Base-by-base conservation (phyloP, 2,329 filamentous ascomycete species). In the Fusarium piperis region DNA sequence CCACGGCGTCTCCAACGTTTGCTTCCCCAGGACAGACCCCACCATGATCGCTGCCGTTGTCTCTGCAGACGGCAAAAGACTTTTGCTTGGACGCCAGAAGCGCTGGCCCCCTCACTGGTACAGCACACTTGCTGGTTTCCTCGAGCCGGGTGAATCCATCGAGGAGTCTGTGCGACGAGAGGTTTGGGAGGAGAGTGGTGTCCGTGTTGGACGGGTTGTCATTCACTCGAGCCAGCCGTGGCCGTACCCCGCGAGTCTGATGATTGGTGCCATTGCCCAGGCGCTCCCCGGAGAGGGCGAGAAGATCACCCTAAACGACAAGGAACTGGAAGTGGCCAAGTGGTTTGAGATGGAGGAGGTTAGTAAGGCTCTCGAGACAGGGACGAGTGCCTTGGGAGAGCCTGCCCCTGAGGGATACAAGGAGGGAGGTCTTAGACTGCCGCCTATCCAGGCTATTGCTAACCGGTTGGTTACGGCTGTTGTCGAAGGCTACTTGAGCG, bases 41-140 rank as follows among this genome's bases (percentile, higher is more conserved):
- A 97, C 94, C 30, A 94, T 98, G 80, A 99, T 99, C 82, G 95
- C 97, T 83, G 95, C 95, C 1, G 92, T 98, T 12, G 89, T 98
- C 33, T 97, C 93, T 59, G 86, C 91, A 57, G 93, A 97, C 74
- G 92, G 92, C 56, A 88, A 91, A 72, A 89, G 90, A 68, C 83
- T 97, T 39, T 89, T 99, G 9, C 91, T 99, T 1, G 96, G 96
- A 38, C 91, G 96, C 15, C 90, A 93, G 78, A 93, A 93, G 82
- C 89, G 93, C 59, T 99, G 92, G 88, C 96, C 96, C 1, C 86
- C 89, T 2, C 80, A 93, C 80, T 97, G 93, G 93, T 98, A 95
- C 85, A 94, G 90, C 76, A 97, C 95, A 0, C 89, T 99, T 12
- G 93, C 93, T 3, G 94, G 94, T 0, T 97, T 97, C 82, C 89